These are phyloP conservation scores for Fusarium luffae DNA, from an alignment of 2,329 filamentous ascomycete genomes.

Conservation along the genomic window DNA sequence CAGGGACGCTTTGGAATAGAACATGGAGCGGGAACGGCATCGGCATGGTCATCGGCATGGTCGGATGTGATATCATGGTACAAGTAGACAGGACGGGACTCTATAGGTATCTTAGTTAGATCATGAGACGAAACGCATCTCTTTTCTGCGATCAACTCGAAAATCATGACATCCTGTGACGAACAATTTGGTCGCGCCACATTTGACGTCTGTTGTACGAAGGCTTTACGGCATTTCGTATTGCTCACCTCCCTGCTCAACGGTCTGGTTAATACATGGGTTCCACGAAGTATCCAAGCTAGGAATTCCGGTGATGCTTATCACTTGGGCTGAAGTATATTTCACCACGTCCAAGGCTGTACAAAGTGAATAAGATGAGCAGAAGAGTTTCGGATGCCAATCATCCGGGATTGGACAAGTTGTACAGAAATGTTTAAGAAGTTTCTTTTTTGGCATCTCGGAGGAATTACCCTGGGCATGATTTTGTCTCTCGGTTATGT, in stretches of 20 bases:
- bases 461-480: slow-evolving; percentile 8
- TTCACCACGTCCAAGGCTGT: slow-evolving; percentile 10
- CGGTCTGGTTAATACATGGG: slow-evolving; percentile 4
- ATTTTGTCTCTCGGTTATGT: slow-evolving; percentile 36
- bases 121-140: slow-evolving; percentile 35
- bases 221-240: slow-evolving; percentile 35
- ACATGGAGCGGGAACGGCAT: slow-evolving; percentile 6
- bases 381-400: slow-evolving; percentile 1
- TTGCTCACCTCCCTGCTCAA: slow-evolving; percentile 22
- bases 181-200: slow-evolving; percentile 15
- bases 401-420: slow-evolving; percentile 8
- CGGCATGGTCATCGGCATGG: slow-evolving; percentile 5
- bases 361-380: neutral
- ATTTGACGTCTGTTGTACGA: slow-evolving; percentile 43
- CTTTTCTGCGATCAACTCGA: slow-evolving; percentile 5
- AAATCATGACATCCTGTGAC: neutral
- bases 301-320: slow-evolving; percentile 1
- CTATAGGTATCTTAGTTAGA: slow-evolving; percentile 19
- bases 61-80: slow-evolving; percentile 7
- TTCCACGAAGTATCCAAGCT: slow-evolving; percentile 13
- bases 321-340: slow-evolving; percentile 4
- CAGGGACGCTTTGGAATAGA: slow-evolving; percentile 19
- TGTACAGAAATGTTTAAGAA: slow-evolving; percentile 8
- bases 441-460: slow-evolving; percentile 27
- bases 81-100: slow-evolving; percentile 21